Conservation (phyloP, 2,329 filamentous ascomycete species). For the Aureobasidium namibiae region DNA sequence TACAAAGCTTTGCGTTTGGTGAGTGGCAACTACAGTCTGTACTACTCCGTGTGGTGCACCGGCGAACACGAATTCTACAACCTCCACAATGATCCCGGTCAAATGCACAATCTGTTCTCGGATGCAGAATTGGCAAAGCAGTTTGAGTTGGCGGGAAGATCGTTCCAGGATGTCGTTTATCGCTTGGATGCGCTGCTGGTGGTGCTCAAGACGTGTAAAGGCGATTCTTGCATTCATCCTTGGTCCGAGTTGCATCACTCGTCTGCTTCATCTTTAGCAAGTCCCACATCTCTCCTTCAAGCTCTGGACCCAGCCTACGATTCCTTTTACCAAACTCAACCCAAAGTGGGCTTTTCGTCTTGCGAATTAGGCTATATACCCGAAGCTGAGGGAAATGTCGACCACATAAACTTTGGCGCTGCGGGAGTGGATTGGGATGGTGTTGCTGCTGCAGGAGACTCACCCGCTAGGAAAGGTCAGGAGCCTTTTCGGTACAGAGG, state of each 20-base stretch:
- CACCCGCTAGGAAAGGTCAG: neutral
- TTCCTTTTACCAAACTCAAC: slow-evolving; percentile 22
- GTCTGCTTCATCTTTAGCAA: no score
- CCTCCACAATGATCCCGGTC: slow-evolving; percentile 13
- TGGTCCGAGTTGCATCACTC: no score
- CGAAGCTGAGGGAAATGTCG: slow-evolving; percentile 2
- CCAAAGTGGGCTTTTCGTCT: slow-evolving; percentile 37
- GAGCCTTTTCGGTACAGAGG: slow-evolving; percentile 7
- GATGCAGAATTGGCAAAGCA: neutral
- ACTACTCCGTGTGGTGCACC: slow-evolving; percentile 62
- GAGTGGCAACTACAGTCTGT: slow-evolving; percentile 44
- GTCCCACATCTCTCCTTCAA: slow-evolving; percentile 19
- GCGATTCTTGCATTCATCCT: slow-evolving; percentile 21
- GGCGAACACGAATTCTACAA: slow-evolving; percentile 61
- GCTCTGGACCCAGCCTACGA: slow-evolving; percentile 23
- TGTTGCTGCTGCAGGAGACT: neutral
- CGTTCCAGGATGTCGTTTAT: slow-evolving; percentile 2
- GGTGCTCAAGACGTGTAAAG: slow-evolving; percentile 28
- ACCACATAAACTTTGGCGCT: neutral
- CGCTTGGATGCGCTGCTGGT: slow-evolving; percentile 26
- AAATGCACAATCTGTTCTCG: slow-evolving; percentile 16
- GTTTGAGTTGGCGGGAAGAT: neutral
- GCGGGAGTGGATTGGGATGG: neutral
- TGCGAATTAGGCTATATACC: slow-evolving; percentile 13
- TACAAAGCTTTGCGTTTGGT: slow-evolving; percentile 26